Evolutionary conservation across 73 alveolate genomes (phyloP), one percentile per base, ranked within the genome.

Genomic region (Loxodes magnus): DNA sequence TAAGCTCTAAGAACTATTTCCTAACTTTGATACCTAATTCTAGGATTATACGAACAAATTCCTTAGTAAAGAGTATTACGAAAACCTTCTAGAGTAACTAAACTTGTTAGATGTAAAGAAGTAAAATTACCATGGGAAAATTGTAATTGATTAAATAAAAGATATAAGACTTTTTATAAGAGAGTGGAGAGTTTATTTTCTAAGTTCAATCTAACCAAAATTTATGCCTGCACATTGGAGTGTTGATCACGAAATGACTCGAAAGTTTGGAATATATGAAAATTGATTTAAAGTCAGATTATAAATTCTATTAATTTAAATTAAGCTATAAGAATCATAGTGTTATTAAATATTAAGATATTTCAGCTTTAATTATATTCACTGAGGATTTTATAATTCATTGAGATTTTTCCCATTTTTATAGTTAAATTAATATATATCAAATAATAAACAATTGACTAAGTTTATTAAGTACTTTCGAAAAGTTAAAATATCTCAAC

Each of bases 211-310:
- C 85, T 51, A 81, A 52, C 97, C 99, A 5, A 58, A 85, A 52
- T 81, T 49, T 56, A 58, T 92, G 43, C 97, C 97, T 28, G 33
- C 49, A 25, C 90, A 79, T 36, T 92, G 99, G 99, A 70, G 81
- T 25, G 87, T 87, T 21, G 87, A 91, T 60, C 97, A 91, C 71
- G n/a, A n/a, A n/a, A n/a, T n/a, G n/a, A n/a, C n/a, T n/a, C n/a
- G n/a, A n/a, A n/a, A n/a, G n/a, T n/a, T n/a, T n/a, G n/a, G n/a
- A n/a, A n/a, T n/a, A n/a, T n/a, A n/a, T n/a, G n/a, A n/a, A n/a
- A n/a, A n/a, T n/a, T n/a, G n/a, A n/a, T n/a, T n/a, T n/a, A n/a
- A n/a, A n/a, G n/a, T n/a, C n/a, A n/a, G n/a, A n/a, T n/a, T n/a
- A n/a, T n/a, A n/a, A n/a, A n/a, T n/a, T n/a, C n/a, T n/a, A n/a